phyloP scores from a whole-genome alignment of 2,329 filamentous ascomycete genomes.

The Hymenoscyphus linearis region DNA sequence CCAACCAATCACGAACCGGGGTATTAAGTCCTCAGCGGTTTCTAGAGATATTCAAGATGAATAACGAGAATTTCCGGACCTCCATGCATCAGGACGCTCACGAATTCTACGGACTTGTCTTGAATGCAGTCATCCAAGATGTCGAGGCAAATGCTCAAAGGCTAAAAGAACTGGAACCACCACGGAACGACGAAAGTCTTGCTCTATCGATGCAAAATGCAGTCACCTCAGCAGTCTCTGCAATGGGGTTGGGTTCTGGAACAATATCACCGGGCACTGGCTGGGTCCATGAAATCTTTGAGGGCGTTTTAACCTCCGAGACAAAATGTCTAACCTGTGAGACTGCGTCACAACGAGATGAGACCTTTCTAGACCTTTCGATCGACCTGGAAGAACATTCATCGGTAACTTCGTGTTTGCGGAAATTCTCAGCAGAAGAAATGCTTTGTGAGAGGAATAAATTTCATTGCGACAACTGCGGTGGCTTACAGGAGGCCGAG shows the following conservation, averaged over 20 bases:
- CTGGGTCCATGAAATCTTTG: constrained; percentile 97
- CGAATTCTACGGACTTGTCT: constrained; percentile 87
- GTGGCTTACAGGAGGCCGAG: constrained; percentile 92
- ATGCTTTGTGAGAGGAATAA: constrained; percentile 99
- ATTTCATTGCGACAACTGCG: constrained; percentile 97
- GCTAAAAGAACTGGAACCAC: constrained; percentile 46
- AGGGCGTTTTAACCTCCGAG: constrained; percentile 90
- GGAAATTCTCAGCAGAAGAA: constrained; percentile 95
- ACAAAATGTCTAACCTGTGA: constrained; percentile 96
- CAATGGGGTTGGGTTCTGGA: constrained; percentile 33
- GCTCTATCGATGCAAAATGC: constrained; percentile 47
- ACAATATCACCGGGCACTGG: constrained; percentile 60
- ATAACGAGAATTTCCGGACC: constrained; percentile 96
- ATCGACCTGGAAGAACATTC: constrained; percentile 94
- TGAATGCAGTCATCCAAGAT: constrained; percentile 95
- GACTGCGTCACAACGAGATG: constrained; percentile 88
- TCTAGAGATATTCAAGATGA: constrained; percentile 84
- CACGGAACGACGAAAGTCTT: constrained; percentile 39
- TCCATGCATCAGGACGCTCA: constrained; percentile 98
- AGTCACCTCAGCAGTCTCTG: constrained; percentile 35
- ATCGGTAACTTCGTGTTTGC: constrained; percentile 89
- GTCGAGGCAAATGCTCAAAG: constrained; percentile 81
- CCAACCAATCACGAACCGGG: constrained; percentile 74
- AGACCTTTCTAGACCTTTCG: constrained; percentile 91
- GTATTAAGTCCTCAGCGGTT: constrained; percentile 91